phyloP scores from a whole-genome alignment of 345 rosid species.

The Odontarrhena argentea region DNA sequence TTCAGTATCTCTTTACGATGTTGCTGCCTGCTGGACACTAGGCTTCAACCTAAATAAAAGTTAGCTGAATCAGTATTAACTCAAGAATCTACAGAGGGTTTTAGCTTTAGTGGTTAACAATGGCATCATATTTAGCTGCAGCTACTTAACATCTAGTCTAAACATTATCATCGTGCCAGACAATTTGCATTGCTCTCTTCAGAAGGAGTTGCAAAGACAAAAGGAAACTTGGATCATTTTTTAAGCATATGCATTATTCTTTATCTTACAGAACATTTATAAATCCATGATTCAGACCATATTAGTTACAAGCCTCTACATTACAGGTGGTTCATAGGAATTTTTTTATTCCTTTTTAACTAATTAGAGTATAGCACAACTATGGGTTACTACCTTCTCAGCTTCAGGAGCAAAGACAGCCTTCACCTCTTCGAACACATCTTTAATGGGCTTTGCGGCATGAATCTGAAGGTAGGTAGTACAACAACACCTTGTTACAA shows the following conservation, averaged over 20 bases:
- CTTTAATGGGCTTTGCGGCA: slow-evolving; percentile 70
- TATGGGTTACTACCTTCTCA: slow-evolving; percentile 60
- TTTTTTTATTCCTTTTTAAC: slow-evolving; percentile 8
- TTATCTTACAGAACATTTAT: slow-evolving; percentile 25
- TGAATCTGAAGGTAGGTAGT: slow-evolving; percentile 52
- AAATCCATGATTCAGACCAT: slow-evolving; percentile 18
- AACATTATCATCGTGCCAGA: background rate
- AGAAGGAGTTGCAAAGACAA: background rate
- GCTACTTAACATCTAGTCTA: slow-evolving; percentile 6
- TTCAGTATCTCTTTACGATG: slow-evolving; percentile 23
- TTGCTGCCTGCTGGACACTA: slow-evolving; percentile 21
- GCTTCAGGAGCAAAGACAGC: slow-evolving; percentile 51
- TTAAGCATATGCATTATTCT: slow-evolving; percentile 21
- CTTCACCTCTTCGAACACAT: slow-evolving; percentile 69
- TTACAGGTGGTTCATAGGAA: slow-evolving; percentile 26
- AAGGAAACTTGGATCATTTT: slow-evolving; percentile 8
- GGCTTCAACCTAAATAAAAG: slow-evolving; percentile 38
- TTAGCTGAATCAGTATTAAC: slow-evolving; percentile 18
- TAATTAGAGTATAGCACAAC: slow-evolving; percentile 33
- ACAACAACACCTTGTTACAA: slow-evolving; percentile 24
- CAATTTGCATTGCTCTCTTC: slow-evolving; percentile 9
- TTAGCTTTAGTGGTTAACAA: slow-evolving; percentile 7
- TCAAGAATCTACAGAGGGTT: background rate
- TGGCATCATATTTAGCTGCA: background rate
- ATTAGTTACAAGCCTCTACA: slow-evolving; percentile 20